Conservation (phyloP, 2,329 filamentous ascomycete species). For the Blastomyces parvus region DNA sequence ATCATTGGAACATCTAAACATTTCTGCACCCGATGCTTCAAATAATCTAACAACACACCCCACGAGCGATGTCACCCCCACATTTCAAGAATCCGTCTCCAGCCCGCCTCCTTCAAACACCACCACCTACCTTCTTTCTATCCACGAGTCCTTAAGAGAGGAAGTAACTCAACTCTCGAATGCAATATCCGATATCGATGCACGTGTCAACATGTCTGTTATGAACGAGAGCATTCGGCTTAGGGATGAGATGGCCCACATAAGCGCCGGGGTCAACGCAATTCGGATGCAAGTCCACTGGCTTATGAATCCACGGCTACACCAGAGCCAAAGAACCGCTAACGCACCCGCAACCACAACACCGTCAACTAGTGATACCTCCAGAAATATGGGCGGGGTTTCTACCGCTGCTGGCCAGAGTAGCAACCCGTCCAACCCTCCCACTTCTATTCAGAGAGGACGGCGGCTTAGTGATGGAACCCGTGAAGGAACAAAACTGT, state of each 20-base stretch:
- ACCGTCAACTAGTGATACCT: constrained; percentile 11
- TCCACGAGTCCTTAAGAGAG: constrained; percentile 52
- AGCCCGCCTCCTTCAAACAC: constrained; percentile 30
- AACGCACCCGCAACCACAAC: constrained; percentile 13
- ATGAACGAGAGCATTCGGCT: constrained; percentile 54
- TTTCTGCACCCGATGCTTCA: constrained; percentile 15
- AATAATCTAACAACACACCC: constrained; percentile 6
- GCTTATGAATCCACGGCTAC: constrained; percentile 50
- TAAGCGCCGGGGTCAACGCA: constrained; percentile 49
- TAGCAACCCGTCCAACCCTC: constrained; percentile 15
- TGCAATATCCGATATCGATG: constrained; percentile 50
- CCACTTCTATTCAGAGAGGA: constrained; percentile 19
- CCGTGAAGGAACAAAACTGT: constrained; percentile 34
- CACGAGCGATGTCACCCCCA: background rate
- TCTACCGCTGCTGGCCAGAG: constrained; percentile 17
- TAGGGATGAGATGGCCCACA: constrained; percentile 54
- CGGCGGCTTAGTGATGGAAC: constrained; percentile 33
- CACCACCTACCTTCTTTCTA: constrained; percentile 50
- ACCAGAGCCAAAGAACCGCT: constrained; percentile 29
- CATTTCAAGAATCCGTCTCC: constrained; percentile 13
- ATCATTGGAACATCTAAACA: constrained; percentile 11
- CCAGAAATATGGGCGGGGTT: constrained; percentile 8
- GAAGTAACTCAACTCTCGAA: constrained; percentile 48
- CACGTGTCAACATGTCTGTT: constrained; percentile 51
- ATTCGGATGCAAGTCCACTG: constrained; percentile 54